Conservation (phyloP, 2,329 filamentous ascomycete genomes). For the Cylindrodendrum hubeiense region DNA sequence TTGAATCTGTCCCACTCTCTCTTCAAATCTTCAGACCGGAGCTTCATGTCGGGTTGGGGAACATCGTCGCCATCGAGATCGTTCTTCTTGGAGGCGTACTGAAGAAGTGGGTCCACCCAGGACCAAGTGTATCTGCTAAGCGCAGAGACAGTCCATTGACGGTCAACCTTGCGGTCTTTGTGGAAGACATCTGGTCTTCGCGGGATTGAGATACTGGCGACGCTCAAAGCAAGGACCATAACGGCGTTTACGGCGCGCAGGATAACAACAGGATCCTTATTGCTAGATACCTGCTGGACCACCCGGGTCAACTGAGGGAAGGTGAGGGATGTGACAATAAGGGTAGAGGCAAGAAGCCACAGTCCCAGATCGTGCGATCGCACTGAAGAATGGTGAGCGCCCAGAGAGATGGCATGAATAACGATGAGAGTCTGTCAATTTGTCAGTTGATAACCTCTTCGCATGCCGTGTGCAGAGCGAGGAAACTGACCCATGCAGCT, state of each 20-base stretch:
- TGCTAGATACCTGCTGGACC: constrained; percentile 45
- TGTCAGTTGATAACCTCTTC: constrained; percentile 13
- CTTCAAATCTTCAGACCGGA: constrained; percentile 63
- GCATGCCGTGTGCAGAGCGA: background rate
- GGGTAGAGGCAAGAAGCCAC: constrained; percentile 62
- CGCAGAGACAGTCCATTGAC: constrained; percentile 70
- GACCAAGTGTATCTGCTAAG: constrained; percentile 73
- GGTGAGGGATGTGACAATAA: constrained; percentile 58
- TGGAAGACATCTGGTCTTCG: constrained; percentile 76
- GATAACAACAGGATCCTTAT: constrained; percentile 57
- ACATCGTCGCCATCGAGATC: constrained; percentile 73
- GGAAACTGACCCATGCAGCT: constrained; percentile 71
- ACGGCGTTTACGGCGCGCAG: constrained; percentile 61
- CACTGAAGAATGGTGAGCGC: constrained; percentile 63
- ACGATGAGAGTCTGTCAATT: constrained; percentile 60
- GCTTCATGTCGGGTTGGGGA: constrained; percentile 68
- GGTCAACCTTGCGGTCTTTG: constrained; percentile 71
- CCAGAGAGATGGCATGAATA: constrained; percentile 64
- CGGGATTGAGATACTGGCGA: constrained; percentile 68
- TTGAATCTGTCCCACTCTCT: constrained; percentile 61
- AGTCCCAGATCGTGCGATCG: constrained; percentile 66
- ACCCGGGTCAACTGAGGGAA: constrained; percentile 59
- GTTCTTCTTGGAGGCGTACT: constrained; percentile 66
- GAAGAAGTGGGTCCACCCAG: constrained; percentile 71
- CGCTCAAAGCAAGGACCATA: constrained; percentile 57